Evolutionary conservation across 2,329 filamentous ascomycete genomes (phyloP).

Genomic region (Canariomyces notabilis): DNA sequence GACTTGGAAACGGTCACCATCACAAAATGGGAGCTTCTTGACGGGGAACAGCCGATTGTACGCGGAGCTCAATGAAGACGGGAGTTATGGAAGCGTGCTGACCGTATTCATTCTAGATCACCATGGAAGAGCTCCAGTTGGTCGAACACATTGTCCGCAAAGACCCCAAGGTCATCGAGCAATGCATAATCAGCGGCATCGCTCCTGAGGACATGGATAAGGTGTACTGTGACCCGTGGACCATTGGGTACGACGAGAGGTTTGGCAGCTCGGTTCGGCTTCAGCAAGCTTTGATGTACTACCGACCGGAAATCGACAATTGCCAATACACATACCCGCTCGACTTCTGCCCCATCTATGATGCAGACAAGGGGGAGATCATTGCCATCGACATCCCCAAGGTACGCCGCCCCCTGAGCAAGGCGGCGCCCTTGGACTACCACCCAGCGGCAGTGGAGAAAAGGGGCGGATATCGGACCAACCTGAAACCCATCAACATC

Average conservation of each 20-base stretch:
- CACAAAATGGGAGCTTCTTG: conserved; percentile 66
- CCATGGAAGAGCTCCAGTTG: conserved; percentile 79
- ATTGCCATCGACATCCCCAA: conserved; percentile 80
- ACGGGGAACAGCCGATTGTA: conserved; percentile 76
- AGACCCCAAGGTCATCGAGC: conserved; percentile 83
- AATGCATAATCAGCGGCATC: conserved; percentile 79
- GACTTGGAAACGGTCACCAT: conserved; percentile 64
- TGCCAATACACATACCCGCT: conserved; percentile 87
- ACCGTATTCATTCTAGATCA: conserved; percentile 53
- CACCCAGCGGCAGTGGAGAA: conserved; percentile 67
- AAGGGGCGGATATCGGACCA: conserved; percentile 68
- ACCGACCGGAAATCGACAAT: conserved; percentile 77
- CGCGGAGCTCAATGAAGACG: conserved; percentile 25
- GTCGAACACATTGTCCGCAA: conserved; percentile 72
- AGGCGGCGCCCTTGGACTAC: conserved; percentile 71
- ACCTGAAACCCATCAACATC: conserved; percentile 75
- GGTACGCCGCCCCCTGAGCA: conserved; percentile 69
- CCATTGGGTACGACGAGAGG: conserved; percentile 88
- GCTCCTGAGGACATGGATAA: conserved; percentile 84
- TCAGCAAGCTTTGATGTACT: conserved; percentile 95
- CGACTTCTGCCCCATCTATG: conserved; percentile 91
- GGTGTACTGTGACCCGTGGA: conserved; percentile 95
- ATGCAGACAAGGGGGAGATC: conserved; percentile 71
- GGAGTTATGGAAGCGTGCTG: conserved; percentile 7
- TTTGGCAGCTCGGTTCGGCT: conserved; percentile 74